phyloP scores from a whole-genome alignment of 164 flowering plant genomes.

The Dillenia suffruticosa region DNA sequence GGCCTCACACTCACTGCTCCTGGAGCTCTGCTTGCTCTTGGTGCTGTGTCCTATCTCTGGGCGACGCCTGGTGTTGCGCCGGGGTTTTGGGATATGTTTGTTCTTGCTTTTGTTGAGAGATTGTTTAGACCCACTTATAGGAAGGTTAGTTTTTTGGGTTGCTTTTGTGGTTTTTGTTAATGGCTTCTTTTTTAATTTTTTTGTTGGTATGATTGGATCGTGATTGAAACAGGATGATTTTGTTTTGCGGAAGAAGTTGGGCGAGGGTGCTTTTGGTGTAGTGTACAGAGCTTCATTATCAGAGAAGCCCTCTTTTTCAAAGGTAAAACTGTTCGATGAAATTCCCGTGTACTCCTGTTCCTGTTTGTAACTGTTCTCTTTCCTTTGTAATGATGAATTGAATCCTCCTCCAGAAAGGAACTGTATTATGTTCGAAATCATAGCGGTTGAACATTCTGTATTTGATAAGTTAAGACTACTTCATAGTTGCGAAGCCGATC shows the following conservation, averaged over 20 bases:
- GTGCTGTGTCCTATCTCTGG: conserved; percentile 90
- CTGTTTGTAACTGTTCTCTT: no score
- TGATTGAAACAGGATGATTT: conserved; percentile 67
- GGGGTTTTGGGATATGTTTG: conserved; percentile 98
- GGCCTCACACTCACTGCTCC: conserved; percentile 74
- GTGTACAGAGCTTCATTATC: conserved; percentile 70
- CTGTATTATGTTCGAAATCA: no score
- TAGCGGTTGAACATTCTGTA: no score
- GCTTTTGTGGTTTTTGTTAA: conserved; percentile 2
- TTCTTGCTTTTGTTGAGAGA: conserved; percentile 89
- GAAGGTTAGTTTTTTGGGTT: conserved; percentile 43
- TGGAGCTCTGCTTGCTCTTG: conserved; percentile 72
- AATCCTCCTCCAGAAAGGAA: no score
- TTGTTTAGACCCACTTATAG: conserved; percentile 74
- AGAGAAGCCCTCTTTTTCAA: conserved; percentile 43
- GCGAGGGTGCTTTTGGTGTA: conserved; percentile 95
- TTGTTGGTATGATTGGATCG: not conserved
- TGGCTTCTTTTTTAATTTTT: not conserved
- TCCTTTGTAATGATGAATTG: no score
- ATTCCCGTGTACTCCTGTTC: no score
- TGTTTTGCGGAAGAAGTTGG: conserved; percentile 89
- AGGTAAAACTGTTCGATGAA: conserved; percentile 29
- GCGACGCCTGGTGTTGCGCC: conserved; percentile 99
- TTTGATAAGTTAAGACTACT: no score
- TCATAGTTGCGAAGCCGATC: no score